These are phyloP conservation scores for Myochromella boudieri DNA, from an alignment of 768 basidiomycete species.

Conservation along the genomic window DNA sequence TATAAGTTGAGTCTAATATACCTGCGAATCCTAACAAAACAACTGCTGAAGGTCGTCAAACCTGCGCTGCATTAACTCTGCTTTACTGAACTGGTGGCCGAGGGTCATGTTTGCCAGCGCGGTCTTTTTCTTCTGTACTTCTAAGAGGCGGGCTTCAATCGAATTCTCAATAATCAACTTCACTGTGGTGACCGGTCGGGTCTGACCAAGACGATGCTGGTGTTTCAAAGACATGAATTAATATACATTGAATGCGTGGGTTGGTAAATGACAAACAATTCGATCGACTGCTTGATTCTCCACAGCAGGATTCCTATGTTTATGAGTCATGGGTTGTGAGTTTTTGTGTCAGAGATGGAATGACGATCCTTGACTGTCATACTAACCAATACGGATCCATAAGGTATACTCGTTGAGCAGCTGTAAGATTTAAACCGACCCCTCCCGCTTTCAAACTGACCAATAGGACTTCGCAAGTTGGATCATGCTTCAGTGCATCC, in stretches of 20 bases:
- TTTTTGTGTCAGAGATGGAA: neutral
- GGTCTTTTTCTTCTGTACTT: constrained; percentile 94
- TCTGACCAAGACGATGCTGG: constrained; percentile 96
- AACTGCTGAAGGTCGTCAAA: constrained; percentile 84
- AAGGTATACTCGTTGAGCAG: constrained; percentile 90
- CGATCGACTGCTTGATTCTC: constrained; percentile 98
- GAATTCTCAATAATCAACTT: constrained; percentile 94
- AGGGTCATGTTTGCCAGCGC: constrained; percentile 93
- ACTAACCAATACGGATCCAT: constrained; percentile 99
- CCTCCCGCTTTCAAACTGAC: constrained; percentile 97
- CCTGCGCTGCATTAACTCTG: constrained; percentile 83
- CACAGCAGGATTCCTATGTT: constrained; percentile 86
- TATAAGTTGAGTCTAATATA: constrained; percentile 28
- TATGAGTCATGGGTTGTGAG: constrained; percentile 5
- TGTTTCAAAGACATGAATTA: neutral
- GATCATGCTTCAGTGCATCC: constrained; percentile 90
- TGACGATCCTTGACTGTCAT: constrained; percentile 24
- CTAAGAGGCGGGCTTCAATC: constrained; percentile 89
- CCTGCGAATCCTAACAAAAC: constrained; percentile 44
- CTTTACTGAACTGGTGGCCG: constrained; percentile 82
- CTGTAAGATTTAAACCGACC: constrained; percentile 93
- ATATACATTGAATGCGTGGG: neutral
- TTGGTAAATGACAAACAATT: constrained; percentile 59
- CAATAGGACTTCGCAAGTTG: constrained; percentile 87
- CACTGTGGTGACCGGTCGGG: constrained; percentile 84